Base-by-base conservation (phyloP, 2,329 filamentous ascomycete species). In the Cytospora leucostoma region DNA sequence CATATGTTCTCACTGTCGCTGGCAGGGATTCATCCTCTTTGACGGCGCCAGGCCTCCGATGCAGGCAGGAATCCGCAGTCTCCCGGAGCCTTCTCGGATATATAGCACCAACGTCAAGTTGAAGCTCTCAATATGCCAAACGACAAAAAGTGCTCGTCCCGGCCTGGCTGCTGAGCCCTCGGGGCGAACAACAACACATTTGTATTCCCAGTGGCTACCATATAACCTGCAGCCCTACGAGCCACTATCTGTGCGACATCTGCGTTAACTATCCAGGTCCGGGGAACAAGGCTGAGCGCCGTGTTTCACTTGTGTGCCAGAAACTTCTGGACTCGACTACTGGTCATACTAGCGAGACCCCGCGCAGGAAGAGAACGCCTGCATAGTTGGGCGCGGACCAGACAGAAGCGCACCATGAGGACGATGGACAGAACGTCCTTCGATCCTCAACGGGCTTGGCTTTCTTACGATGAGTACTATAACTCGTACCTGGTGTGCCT, bases 161-260 rank as follows among this genome's bases (percentile, higher is more conserved):
- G 3, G 17, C 7, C 17, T 44, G 17, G 19, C 35, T 37, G 35
- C 8, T 37, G 35, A 37, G 8, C 35, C n/a, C 40, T 44, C 40
- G 17, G 10, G 40, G 40, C 8, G 8, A 13, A 37, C 6, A 8
- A 4, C 35, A 37, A 37, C 8, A 37, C 35, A 37, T 37, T 2
- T 37, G 6, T 37, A 34, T 35, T 40, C 49, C 47, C 35, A 34
- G 38, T 21, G 47, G 8, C 32, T 40, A 51, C 37, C 57, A 33
- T 17, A 17, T 40, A 53, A 49, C 50, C 33, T 60, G 37, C 58
- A 60, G 58, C 58, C 58, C 49, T 53, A 60, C 34, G 47, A 54
- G 58, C 58, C 50, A 44, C 50, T 32, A 35, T 60, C 50, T 60
- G 50, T 60, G 49, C 58, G 37, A 60, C 50, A 33, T 21, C 12